These are phyloP conservation scores for Paradendryphiella salina DNA, from an alignment of 2,329 filamentous ascomycete genomes.

Conservation along the genomic window DNA sequence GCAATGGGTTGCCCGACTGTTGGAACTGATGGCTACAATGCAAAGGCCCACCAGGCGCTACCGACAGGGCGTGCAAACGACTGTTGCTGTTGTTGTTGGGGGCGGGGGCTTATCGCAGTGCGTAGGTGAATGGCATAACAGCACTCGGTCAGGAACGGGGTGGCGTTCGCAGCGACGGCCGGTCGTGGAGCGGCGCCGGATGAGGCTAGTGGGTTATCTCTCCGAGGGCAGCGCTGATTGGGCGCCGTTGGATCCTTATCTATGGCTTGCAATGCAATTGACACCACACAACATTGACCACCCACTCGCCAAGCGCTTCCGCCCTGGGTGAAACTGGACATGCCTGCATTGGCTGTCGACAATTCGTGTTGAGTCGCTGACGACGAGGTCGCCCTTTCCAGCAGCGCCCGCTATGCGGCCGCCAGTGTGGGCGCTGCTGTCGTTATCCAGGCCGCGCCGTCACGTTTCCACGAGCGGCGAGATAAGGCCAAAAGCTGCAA, in stretches of 20 bases:
- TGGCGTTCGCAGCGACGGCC: conserved; percentile 8
- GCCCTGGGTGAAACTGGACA: conserved; percentile 28
- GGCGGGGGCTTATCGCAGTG: conserved; percentile 12
- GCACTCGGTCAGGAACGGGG: conserved; percentile 9
- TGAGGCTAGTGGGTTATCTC: background rate
- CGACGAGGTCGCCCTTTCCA: conserved; percentile 7
- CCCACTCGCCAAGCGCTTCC: conserved; percentile 38
- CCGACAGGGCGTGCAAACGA: background rate
- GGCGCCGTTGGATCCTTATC: conserved; percentile 9
- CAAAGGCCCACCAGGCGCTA: background rate
- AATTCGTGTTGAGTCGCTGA: conserved; percentile 10
- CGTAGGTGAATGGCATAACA: conserved; percentile 13
- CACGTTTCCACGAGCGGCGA: conserved; percentile 25
- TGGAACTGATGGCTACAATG: background rate
- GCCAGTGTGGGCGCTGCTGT: conserved; percentile 7
- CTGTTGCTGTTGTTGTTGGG: background rate
- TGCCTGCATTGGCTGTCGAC: conserved; percentile 8
- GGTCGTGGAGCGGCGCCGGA: conserved; percentile 5
- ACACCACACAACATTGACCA: conserved; percentile 24
- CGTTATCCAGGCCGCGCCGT: conserved; percentile 18
- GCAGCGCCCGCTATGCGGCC: conserved; percentile 19
- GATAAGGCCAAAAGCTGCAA: conserved; percentile 28
- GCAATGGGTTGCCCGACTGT: conserved; percentile 1
- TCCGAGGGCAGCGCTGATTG: conserved; percentile 1
- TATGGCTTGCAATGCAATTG: conserved; percentile 18